Conservation (phyloP, 2,329 filamentous ascomycete genomes). For the Zymoseptoria tritici region DNA sequence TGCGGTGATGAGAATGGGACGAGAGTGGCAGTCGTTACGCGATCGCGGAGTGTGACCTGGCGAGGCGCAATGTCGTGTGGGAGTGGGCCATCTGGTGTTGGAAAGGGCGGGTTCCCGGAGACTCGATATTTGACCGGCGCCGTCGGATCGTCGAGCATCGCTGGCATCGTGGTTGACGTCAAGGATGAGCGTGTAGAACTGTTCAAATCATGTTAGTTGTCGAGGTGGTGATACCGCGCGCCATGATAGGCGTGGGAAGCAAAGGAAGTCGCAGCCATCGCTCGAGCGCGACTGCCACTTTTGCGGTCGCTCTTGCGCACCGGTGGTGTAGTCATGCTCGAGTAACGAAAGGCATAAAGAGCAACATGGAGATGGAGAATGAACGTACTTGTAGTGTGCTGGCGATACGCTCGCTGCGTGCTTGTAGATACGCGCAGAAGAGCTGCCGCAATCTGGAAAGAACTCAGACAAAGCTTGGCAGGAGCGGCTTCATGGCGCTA, state of each 20-base stretch:
- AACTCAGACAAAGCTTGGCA: too few relatives aligned
- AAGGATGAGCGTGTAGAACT: too few relatives aligned
- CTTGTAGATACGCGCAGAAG: too few relatives aligned
- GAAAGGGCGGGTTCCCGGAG: slow-evolving; percentile 59
- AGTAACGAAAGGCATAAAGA: neutral
- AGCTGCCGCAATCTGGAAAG: too few relatives aligned
- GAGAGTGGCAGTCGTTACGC: slow-evolving; percentile 74
- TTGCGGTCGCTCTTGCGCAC: neutral
- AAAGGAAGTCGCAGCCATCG: neutral
- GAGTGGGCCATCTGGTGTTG: slow-evolving; percentile 54
- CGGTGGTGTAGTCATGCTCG: neutral
- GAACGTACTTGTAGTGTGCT: neutral
- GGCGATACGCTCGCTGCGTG: too few relatives aligned
- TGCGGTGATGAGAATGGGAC: slow-evolving; percentile 72
- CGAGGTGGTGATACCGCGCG: neutral
- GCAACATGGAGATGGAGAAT: neutral
- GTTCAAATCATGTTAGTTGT: neutral
- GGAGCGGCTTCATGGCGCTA: too few relatives aligned
- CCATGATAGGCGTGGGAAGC: neutral
- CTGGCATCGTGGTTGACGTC: slow-evolving; percentile 52
- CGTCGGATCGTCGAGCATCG: slow-evolving; percentile 69
- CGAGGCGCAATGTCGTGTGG: slow-evolving; percentile 63
- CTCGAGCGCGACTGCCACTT: neutral
- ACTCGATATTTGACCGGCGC: slow-evolving; percentile 63
- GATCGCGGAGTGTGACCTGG: slow-evolving; percentile 74